These are phyloP conservation scores for Aspergillus awamori DNA, from an alignment of 2,329 filamentous ascomycete species.

Conservation along the genomic window DNA sequence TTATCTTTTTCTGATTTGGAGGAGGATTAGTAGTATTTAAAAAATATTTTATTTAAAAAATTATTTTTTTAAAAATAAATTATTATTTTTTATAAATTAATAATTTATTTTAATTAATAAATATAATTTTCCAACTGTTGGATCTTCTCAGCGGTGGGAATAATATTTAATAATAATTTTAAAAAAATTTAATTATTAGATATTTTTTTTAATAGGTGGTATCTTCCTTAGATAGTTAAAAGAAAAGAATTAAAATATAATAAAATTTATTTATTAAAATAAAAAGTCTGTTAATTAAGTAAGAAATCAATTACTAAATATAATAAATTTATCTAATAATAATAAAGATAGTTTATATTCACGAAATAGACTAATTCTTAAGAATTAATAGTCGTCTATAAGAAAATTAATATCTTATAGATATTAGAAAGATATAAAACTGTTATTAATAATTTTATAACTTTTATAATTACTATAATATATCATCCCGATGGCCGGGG, in stretches of 20 bases:
- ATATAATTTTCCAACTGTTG: not conserved
- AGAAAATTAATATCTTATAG: too few relatives aligned
- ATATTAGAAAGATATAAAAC: too few relatives aligned
- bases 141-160: not conserved
- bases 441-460: too few relatives aligned
- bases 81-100: not conserved
- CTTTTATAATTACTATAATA: too few relatives aligned
- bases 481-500: too few relatives aligned
- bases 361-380: too few relatives aligned
- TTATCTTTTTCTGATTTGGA: too few relatives aligned
- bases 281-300: not conserved
- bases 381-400: too few relatives aligned
- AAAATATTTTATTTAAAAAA: conserved; percentile 1
- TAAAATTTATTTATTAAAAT: not conserved
- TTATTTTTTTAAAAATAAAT: not conserved
- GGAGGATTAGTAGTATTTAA: not conserved
- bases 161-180: not conserved
- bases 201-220: not conserved
- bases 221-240: not conserved
- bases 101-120: not conserved
- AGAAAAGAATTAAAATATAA: too few relatives aligned
- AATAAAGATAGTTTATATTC: not conserved
- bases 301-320: not conserved
- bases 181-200: not conserved
- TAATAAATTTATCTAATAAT: not conserved